Conservation (phyloP, 352 stramenopile genomes). For the Achlya hypogyna region DNA sequence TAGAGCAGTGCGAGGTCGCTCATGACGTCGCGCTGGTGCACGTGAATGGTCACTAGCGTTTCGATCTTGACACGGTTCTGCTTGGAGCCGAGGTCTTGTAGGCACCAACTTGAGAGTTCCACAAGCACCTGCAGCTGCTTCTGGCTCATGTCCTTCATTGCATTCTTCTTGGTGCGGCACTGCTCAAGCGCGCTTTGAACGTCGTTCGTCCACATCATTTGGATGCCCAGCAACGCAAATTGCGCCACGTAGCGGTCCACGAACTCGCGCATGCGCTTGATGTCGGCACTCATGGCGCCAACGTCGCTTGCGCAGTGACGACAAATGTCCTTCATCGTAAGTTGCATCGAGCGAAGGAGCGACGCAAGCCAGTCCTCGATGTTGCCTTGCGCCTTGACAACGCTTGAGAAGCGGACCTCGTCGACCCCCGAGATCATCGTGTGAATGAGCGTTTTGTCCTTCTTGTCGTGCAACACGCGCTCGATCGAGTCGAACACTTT, state of each 20-base stretch:
- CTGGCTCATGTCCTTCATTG: constrained; percentile 95
- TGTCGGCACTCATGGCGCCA: constrained; percentile 81
- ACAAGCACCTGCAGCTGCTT: constrained; percentile 90
- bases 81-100: constrained; percentile 93
- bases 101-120: constrained; percentile 94
- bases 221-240: constrained; percentile 92
- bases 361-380: constrained; percentile 98
- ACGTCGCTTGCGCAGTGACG: constrained; percentile 91
- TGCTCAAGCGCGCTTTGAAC: constrained; percentile 92
- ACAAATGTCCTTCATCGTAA: constrained; percentile 97
- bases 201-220: constrained; percentile 96
- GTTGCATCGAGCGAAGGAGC: constrained; percentile 91
- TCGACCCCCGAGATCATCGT: constrained; percentile 92
- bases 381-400: constrained; percentile 95
- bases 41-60: constrained; percentile 96
- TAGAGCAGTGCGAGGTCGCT: constrained; percentile 89
- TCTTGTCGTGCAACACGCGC: constrained; percentile 96
- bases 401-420: constrained; percentile 89
- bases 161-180: constrained; percentile 93
- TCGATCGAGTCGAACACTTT: constrained; percentile 99
- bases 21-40: constrained; percentile 97
- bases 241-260: constrained; percentile 93
- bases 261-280: constrained; percentile 90
- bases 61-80: constrained; percentile 97
- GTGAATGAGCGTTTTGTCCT: constrained; percentile 95